Evolutionary conservation across 495 filamentous ascomycete genomes (phyloP).

Genomic region (Xylaria grammica): DNA sequence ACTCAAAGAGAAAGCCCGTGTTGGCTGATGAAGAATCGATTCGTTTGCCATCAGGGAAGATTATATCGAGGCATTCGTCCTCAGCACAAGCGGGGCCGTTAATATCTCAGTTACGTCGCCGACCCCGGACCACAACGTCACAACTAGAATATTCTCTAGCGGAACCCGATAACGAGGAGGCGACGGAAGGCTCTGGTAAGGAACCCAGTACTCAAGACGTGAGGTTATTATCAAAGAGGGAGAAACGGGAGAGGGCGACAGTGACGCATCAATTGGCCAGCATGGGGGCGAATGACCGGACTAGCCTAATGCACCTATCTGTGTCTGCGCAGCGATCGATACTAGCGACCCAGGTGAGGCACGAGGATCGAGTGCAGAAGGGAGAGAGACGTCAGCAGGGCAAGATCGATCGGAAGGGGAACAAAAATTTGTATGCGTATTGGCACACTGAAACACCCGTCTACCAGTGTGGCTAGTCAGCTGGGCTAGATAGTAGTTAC

Average conservation of each 20-base stretch:
- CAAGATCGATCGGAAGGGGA: slow-evolving; percentile 34
- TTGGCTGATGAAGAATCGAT: slow-evolving; percentile 28
- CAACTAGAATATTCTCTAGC: not conserved
- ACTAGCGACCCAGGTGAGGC: slow-evolving; percentile 36
- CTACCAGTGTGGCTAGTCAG: slow-evolving; percentile 26
- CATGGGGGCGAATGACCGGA: slow-evolving; percentile 36
- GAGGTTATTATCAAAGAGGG: slow-evolving; percentile 24
- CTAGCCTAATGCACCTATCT: slow-evolving; percentile 36
- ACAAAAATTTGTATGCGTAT: slow-evolving; percentile 34
- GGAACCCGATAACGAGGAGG: slow-evolving; percentile 11
- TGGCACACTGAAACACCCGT: slow-evolving; percentile 28
- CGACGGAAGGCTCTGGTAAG: slow-evolving; percentile 11
- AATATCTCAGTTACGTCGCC: slow-evolving; percentile 16
- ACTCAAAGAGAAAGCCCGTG: slow-evolving; percentile 16
- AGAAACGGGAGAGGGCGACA: slow-evolving; percentile 27
- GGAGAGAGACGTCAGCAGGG: slow-evolving; percentile 28
- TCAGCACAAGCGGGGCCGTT: slow-evolving; percentile 27
- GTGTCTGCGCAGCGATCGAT: slow-evolving; percentile 36
- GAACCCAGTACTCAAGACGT: slow-evolving; percentile 10
- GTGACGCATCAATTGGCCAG: slow-evolving; percentile 31
- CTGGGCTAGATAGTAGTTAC: not conserved
- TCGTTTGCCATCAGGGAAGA: slow-evolving; percentile 35
- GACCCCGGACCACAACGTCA: slow-evolving; percentile 19
- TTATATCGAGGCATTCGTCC: slow-evolving; percentile 30
- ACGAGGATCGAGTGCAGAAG: slow-evolving; percentile 33